phyloP scores from a whole-genome alignment of 257 asterid genomes.

The Fraxinus pennsylvanica region DNA sequence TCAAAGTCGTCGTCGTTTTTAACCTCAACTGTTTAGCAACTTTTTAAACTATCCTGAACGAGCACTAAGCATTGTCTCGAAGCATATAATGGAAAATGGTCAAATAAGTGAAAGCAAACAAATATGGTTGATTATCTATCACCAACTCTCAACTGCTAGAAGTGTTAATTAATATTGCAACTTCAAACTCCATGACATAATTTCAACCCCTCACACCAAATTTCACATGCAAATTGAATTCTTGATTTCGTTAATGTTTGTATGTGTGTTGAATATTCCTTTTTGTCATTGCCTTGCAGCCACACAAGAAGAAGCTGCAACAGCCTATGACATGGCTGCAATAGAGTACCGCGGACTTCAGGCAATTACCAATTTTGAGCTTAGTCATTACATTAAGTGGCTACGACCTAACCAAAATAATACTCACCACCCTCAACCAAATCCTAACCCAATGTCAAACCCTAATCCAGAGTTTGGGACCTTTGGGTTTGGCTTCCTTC shows the following conservation, averaged over 20 bases:
- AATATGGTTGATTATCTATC: constrained; percentile 63
- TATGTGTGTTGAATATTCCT: background rate
- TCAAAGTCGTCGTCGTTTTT: too few relatives aligned
- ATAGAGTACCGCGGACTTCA: constrained; percentile 85
- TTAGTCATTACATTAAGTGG: constrained; percentile 74
- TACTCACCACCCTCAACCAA: constrained; percentile 21
- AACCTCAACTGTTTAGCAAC: too few relatives aligned
- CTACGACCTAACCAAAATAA: constrained; percentile 34
- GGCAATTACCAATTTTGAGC: constrained; percentile 91
- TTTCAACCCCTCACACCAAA: constrained; percentile 48
- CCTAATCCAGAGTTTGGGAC: constrained; percentile 20
- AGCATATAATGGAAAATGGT: constrained; percentile 16
- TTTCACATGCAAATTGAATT: constrained; percentile 43
- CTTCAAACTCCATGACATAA: constrained; percentile 17
- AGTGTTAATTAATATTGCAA: constrained; percentile 36
- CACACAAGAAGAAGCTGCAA: constrained; percentile 96
- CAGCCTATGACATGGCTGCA: constrained; percentile 94
- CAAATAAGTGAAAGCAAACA: constrained; percentile 31
- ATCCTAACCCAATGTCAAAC: constrained; percentile 28
- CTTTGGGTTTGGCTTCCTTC: constrained; percentile 30
- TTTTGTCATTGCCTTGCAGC: constrained; percentile 40
- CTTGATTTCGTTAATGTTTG: constrained; percentile 25
- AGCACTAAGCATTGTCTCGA: background rate
- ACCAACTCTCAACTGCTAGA: constrained; percentile 76
- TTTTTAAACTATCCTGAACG: too few relatives aligned